Percentiles rank a stretch among this genome's conserved stretches.
These are phyloP conservation scores for Marasmius oreades DNA, from an alignment of 1,284 basidiomycete genomes.

Conservation along the genomic window DNA sequence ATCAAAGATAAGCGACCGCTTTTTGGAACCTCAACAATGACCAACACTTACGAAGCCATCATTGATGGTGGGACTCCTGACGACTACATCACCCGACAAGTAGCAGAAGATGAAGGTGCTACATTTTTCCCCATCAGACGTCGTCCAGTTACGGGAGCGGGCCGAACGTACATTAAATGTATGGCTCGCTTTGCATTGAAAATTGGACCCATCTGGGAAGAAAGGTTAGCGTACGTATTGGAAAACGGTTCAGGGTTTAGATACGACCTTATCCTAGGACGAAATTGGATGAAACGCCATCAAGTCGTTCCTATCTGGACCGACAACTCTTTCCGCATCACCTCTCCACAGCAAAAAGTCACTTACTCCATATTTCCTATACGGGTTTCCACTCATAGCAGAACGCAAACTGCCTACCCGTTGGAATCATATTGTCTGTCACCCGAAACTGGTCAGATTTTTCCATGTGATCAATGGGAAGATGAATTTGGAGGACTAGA, in stretches of 20 bases:
- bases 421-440: background rate
- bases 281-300: background rate
- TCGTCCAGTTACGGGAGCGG: background rate
- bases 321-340: background rate
- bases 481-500: background rate
- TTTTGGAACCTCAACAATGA: background rate
- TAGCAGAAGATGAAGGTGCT: background rate
- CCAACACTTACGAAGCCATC: background rate
- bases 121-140: background rate
- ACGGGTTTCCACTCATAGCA: background rate
- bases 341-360: background rate
- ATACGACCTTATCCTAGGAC: background rate
- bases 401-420: background rate
- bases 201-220: background rate
- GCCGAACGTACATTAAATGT: background rate
- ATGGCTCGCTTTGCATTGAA: background rate
- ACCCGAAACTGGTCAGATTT: background rate
- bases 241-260: background rate
- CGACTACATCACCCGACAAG: slow-evolving; percentile 1
- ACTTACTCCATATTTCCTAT: background rate
- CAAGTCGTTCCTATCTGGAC: background rate
- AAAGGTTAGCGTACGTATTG: background rate
- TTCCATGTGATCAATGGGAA: background rate
- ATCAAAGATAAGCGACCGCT: background rate
- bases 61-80: slow-evolving; percentile 6